Base-by-base conservation (phyloP, 805 yeast genomes). In the Myxozyma vanderwaltii region DNA sequence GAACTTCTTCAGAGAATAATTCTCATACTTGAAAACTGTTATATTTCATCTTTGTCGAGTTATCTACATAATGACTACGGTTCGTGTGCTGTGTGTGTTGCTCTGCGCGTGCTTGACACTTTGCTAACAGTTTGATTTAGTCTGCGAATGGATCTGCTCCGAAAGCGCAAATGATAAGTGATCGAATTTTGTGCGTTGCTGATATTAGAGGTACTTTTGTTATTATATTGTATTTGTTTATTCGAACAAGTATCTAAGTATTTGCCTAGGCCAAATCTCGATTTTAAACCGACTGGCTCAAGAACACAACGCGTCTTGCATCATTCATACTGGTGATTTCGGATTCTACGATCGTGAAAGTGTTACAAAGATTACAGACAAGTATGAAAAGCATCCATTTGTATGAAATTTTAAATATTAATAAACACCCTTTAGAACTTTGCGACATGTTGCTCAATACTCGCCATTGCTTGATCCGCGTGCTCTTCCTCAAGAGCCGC, bases 321-420 rank as follows among this genome's bases (percentile, higher is more conserved):
- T 86, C 27, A 76, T 86, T 13, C 91, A 86, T 68, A 84, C 89
- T 3, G 91, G 92, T n/a, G 85, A 84, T 61, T 87, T 86, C 74
- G 95, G 95, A 12, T 86, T 88, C 69, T 82, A 87, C 73, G 88
- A 86, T 67, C 73, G 73, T 36, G 80, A 79, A 17, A 81, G 87
- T 44, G 77, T 86, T 5, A 74, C 71, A 23, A 74, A 76, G 67
- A 84, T 82, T 57, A 81, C 80, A 69, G 85, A 79, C 67, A 82
- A 79, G 51, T 85, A 82, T 67, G 72, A 7, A n/a, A n/a, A n/a
- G n/a, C n/a, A n/a, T n/a, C n/a, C n/a, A 17, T 54, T 15, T 8
- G 19, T 12, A n/a, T 52, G 8, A 8, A 19, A 23, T n/a, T 4
- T 38, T 61, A 27, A 31, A 48, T 31, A 33, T 43, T 46, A 13